Conservation (phyloP, 805 yeast genomes). For the Kodamaea restingae region DNA sequence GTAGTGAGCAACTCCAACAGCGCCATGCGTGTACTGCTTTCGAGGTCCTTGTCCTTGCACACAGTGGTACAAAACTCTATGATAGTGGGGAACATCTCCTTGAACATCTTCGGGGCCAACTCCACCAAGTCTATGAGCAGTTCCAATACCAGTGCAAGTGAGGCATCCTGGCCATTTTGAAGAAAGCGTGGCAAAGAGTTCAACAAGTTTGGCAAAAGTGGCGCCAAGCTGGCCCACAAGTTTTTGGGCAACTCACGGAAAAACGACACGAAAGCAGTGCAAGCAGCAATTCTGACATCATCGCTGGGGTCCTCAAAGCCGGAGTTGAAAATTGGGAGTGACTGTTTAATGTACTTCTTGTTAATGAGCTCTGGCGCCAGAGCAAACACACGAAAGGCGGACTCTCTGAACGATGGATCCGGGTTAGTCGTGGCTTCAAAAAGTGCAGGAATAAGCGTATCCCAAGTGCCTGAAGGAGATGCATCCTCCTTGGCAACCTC, state of each 20-base stretch:
- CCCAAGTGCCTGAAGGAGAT: constrained; percentile 59
- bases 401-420: constrained; percentile 74
- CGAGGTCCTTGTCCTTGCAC: constrained; percentile 75
- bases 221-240: constrained; percentile 72
- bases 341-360: constrained; percentile 48
- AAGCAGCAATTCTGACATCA: constrained; percentile 85
- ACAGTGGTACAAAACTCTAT: constrained; percentile 83
- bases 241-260: constrained; percentile 78
- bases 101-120: constrained; percentile 91
- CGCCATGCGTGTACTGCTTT: constrained; percentile 72
- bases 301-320: constrained; percentile 82
- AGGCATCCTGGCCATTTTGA: constrained; percentile 71
- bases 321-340: constrained; percentile 65
- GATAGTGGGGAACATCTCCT: constrained; percentile 84
- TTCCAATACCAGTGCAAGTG: constrained; percentile 85
- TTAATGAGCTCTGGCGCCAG: constrained; percentile 77
- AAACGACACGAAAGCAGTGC: constrained; percentile 87
- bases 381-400: constrained; percentile 85
- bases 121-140: constrained; percentile 86
- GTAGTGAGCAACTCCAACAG: constrained; percentile 87
- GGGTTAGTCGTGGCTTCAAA: constrained; percentile 55
- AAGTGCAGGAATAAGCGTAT: constrained; percentile 69
- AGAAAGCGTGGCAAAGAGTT: constrained; percentile 84
- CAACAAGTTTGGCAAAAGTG: constrained; percentile 76
- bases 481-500: constrained; percentile 78